phyloP scores from a whole-genome alignment of 1,284 basidiomycete species.

The Papiliotrema fonsecae region DNA sequence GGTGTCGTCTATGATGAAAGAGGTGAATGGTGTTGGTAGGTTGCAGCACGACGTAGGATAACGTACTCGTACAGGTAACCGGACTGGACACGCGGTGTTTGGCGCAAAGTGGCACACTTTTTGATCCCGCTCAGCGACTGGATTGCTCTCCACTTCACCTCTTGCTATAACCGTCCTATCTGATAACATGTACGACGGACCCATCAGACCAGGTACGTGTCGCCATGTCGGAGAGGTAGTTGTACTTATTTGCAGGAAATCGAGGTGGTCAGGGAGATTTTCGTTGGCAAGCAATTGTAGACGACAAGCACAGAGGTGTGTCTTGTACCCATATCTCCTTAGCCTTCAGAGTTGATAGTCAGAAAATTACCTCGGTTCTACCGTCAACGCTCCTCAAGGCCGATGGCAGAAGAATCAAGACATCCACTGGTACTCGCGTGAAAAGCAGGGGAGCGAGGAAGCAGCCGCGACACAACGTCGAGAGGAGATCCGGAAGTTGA shows the following conservation, averaged over 20 bases:
- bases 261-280: slow-evolving; percentile 85
- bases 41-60: no score
- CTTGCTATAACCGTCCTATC: neutral
- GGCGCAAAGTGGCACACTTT: no score
- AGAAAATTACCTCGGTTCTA: slow-evolving; percentile 84
- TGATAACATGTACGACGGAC: slow-evolving; percentile 41
- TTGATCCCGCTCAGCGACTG: neutral
- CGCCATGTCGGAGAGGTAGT: neutral
- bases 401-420: slow-evolving; percentile 95
- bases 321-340: slow-evolving; percentile 2
- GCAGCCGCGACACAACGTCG: slow-evolving; percentile 23
- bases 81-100: neutral
- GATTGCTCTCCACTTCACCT: no score
- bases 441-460: slow-evolving; percentile 53
- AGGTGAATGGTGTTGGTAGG: no score
- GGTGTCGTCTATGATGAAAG: no score
- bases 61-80: no score
- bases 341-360: neutral
- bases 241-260: slow-evolving; percentile 54
- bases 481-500: slow-evolving; percentile 70
- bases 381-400: slow-evolving; percentile 85
- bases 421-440: slow-evolving; percentile 84
- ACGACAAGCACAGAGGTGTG: slow-evolving; percentile 84
- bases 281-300: slow-evolving; percentile 74
- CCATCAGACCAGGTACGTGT: slow-evolving; percentile 37